Evolutionary conservation across 805 yeast species (phyloP).

Genomic region (Schwanniomyces pseudopolymorphus): DNA sequence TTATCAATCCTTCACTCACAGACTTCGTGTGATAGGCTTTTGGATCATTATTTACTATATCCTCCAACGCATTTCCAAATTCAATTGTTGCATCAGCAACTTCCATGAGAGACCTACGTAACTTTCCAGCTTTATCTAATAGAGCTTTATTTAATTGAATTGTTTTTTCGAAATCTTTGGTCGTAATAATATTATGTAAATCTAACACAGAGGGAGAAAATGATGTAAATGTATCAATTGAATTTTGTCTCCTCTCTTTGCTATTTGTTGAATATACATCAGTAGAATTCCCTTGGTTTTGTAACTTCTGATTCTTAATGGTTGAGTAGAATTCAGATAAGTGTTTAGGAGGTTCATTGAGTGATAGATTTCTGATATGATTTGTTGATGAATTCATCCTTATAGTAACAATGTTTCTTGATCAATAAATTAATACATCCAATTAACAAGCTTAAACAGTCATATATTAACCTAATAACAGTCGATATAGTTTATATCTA

Average conservation of each 20-base stretch:
- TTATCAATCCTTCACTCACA: constrained; percentile 59
- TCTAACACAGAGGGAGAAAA: constrained; percentile 56
- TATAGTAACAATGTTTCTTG: not conserved
- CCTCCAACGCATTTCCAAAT: constrained; percentile 69
- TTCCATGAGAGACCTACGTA: constrained; percentile 45
- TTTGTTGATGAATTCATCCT: not conserved
- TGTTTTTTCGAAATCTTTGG: constrained; percentile 56
- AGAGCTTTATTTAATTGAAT: constrained; percentile 49
- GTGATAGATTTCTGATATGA: not conserved
- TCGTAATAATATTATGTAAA: constrained; percentile 58
- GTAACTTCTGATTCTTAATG: constrained; percentile 28
- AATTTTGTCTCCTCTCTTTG: constrained; percentile 22
- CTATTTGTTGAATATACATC: not conserved
- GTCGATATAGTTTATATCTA: too few relatives aligned
- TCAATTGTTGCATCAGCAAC: constrained; percentile 64
- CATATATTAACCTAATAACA: too few relatives aligned
- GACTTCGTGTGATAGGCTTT: constrained; percentile 22
- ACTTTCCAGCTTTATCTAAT: constrained; percentile 44
- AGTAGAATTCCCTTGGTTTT: not conserved
- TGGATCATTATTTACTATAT: constrained; percentile 23
- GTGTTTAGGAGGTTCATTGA: constrained; percentile 46
- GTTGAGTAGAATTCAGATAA: constrained; percentile 59
- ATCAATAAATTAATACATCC: not conserved
- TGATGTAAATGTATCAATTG: constrained; percentile 45
- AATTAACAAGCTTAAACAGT: too few relatives aligned